These are phyloP conservation scores for Mallotus nudiflorus DNA, from an alignment of 345 rosid genomes.

Conservation along the genomic window DNA sequence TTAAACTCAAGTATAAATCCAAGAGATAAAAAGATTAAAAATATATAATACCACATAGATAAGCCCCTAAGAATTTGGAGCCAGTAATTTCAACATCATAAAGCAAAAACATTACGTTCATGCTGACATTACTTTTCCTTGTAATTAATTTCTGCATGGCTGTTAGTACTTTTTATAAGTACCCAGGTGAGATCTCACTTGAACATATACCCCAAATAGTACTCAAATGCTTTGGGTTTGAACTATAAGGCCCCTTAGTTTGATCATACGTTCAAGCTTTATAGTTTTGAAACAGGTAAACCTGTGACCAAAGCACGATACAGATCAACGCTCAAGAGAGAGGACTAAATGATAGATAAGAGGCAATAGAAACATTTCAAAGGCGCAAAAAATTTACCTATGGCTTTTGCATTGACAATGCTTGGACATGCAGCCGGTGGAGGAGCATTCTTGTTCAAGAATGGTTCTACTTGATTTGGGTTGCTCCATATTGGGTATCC, in stretches of 20 bases:
- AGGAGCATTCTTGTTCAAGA: constrained; percentile 68
- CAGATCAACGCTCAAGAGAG: too few relatives aligned
- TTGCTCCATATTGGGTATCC: constrained; percentile 87
- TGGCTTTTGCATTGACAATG: constrained; percentile 82
- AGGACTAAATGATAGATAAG: too few relatives aligned
- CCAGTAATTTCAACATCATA: constrained; percentile 1
- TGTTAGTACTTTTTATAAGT: constrained; percentile 7
- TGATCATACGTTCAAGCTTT: constrained; percentile 18
- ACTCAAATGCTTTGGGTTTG: neutral
- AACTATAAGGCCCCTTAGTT: too few relatives aligned
- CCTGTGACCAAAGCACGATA: constrained; percentile 59
- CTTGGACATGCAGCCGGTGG: constrained; percentile 91
- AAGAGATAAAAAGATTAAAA: too few relatives aligned
- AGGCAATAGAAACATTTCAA: neutral
- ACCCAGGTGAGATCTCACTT: constrained; percentile 4
- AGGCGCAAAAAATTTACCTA: constrained; percentile 39
- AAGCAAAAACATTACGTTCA: neutral
- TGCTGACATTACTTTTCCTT: neutral
- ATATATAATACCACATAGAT: too few relatives aligned
- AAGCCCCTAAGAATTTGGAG: neutral
- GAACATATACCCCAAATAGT: constrained; percentile 3
- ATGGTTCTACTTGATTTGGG: constrained; percentile 74
- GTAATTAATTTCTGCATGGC: constrained; percentile 1
- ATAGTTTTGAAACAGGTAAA: constrained; percentile 82
- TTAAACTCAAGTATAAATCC: too few relatives aligned